Evolutionary conservation across 257 asterid species (phyloP).

Genomic region (Cynanchum wilfordii): DNA sequence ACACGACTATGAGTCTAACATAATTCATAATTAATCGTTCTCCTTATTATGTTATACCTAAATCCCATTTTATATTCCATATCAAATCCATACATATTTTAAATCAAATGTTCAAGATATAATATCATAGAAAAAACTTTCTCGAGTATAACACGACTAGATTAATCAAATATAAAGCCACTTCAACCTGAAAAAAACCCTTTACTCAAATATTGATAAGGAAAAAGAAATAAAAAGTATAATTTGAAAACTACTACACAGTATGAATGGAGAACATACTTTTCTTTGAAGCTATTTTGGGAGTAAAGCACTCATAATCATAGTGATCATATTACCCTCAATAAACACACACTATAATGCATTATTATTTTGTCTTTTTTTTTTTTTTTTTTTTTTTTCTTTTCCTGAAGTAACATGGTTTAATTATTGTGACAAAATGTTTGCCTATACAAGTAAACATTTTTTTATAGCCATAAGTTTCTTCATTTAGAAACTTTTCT

Average conservation of each 20-base stretch:
- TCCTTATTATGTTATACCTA: too few species aligned
- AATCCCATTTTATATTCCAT: too few species aligned
- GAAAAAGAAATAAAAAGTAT: neutral
- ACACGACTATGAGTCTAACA: too few species aligned
- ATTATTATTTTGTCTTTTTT: constrained; percentile 3
- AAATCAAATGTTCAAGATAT: too few species aligned
- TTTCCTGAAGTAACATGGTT: constrained; percentile 3
- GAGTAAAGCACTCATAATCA: constrained; percentile 5
- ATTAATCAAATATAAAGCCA: too few species aligned
- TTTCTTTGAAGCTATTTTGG: constrained; percentile 13
- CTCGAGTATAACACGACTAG: too few species aligned
- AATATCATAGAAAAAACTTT: too few species aligned
- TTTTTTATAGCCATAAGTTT: neutral
- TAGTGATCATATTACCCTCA: constrained; percentile 7
- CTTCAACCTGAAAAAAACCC: too few species aligned
- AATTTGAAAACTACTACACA: constrained; percentile 8
- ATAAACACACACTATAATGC: neutral
- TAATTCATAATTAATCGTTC: too few species aligned
- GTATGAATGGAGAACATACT: constrained; percentile 16
- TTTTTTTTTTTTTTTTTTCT: neutral
- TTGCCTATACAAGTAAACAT: constrained; percentile 1
- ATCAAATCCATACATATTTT: too few species aligned
- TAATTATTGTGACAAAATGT: constrained; percentile 6
- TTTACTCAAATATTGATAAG: too few species aligned
- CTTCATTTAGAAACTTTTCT: neutral